Conservation (phyloP, 192 early-diverging fungal genomes). For the Entophlyctis helioformis region DNA sequence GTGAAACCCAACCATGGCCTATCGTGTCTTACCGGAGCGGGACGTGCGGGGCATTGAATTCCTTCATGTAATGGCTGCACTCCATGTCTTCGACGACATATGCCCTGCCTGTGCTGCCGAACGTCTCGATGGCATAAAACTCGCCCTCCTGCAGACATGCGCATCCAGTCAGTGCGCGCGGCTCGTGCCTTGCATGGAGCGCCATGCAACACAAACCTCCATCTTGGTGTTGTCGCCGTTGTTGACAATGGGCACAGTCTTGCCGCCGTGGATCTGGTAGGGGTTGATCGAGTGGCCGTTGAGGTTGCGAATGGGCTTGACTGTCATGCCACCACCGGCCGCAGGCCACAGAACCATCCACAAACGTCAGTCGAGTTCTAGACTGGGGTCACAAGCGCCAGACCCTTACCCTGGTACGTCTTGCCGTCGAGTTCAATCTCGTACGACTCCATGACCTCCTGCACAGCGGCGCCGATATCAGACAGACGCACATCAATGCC, state of each 20-base stretch:
- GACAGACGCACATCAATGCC: slow-evolving; percentile 92
- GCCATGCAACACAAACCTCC: slow-evolving; percentile 39
- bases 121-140: slow-evolving; percentile 93
- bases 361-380: too few relatives aligned
- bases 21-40: slow-evolving; percentile 39
- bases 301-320: slow-evolving; percentile 92
- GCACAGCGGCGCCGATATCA: slow-evolving; percentile 90
- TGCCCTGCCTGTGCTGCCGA: slow-evolving; percentile 87
- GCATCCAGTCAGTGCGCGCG: background rate
- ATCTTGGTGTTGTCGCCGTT: slow-evolving; percentile 82
- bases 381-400: too few relatives aligned
- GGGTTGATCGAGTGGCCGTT: slow-evolving; percentile 88
- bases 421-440: slow-evolving; percentile 93
- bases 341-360: too few relatives aligned
- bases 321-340: too few relatives aligned
- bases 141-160: slow-evolving; percentile 56
- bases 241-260: slow-evolving; percentile 89
- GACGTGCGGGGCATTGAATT: slow-evolving; percentile 45
- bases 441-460: slow-evolving; percentile 98
- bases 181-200: slow-evolving; percentile 2
- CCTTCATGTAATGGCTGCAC: slow-evolving; percentile 80
- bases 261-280: slow-evolving; percentile 89
- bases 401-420: slow-evolving; percentile 54
- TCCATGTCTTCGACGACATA: slow-evolving; percentile 82
- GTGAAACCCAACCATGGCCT: too few relatives aligned